Evolutionary conservation across 371 early-diverging fungal genomes (phyloP), one percentile per base, ranked within the genome.

Genomic region (Synchytrium microbalum): DNA sequence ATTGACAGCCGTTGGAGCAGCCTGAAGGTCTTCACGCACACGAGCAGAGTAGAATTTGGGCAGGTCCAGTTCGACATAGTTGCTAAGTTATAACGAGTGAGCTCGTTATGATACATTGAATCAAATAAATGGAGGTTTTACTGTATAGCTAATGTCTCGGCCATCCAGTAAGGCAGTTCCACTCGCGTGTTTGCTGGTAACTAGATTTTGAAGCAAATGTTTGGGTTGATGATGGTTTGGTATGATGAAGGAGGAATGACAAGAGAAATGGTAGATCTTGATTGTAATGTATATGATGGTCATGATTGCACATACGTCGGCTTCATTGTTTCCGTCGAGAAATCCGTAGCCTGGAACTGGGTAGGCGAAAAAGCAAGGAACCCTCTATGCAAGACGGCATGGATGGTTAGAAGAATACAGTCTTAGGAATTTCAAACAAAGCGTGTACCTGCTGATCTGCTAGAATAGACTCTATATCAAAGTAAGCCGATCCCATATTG

Each of bases 141-240:
- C 75, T 46, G 30, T 13, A 66, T 64, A 53, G 63, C 75, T 55
- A 73, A 72, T 30, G 66, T 69, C 66, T 64, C 72, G 32, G 78
- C 81, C 24, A 83, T 56, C 84, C 84, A 83, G 70, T 69, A 83
- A 3, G 84, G 84, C 1, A 83, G 70, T 56, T 83, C 84, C 33
- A 83, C 60, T 24, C 74, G 72, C 23, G 77, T 72, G 31, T 77
- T 71, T 53, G 77, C 77, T 29, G 70, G 69, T 14, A 83, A 73
- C 79, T 79, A 38, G 8, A 53, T 25, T 67, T 59, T 1, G 31
- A 16, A 0, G 19, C 16, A 60, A 59, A 54, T 59, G 51, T 1
- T 1, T 65, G 23, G 32, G 29, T 3, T 23, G 3, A 52, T 54
- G n/a, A 16, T 3, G 24, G 27, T 31, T 8, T 57, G 8, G 29